Base-by-base conservation (phyloP, 371 early-diverging fungal genomes). In the Mucor saturninus region DNA sequence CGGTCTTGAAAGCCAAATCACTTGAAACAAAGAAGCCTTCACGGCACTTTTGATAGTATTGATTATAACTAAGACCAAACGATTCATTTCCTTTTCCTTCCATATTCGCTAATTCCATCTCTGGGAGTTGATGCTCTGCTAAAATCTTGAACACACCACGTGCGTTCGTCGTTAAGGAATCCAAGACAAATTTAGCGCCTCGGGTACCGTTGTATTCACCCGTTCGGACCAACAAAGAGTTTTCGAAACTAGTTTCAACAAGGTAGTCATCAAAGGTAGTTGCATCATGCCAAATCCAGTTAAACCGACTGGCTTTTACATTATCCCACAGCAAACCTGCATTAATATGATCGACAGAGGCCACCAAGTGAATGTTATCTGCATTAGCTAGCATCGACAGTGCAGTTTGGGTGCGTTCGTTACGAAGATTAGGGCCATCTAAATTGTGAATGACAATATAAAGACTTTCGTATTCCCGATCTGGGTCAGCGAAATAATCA, bases 261-360 rank as follows among this genome's bases (percentile, higher is more conserved):
- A 81, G 59, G 50, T 97, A 96, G 3, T 86, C 79, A 58, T 86
- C 86, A 74, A 86, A 96, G 4, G 95, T 96, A 3, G 97, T 95
- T 37, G 87, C 79, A 64, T 97, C 95, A 70, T 96, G 96, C 91
- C 92, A 94, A 2, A 91, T 71, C 91, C 91, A 96, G 51, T 87
- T 87, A 69, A 92, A 95, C 21, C 83, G 78, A 13, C 84, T 74
- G 1, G 83, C 57, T 40, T 86, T 83, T 51, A 83, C 83, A 50
- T 86, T 80, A 72, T 97, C 96, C 96, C 95, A 97, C 28, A 96
- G 72, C 40, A 96, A 67, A 5, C 90, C 88, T 30, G 95, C 86
- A 63, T 95, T 90, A 66, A 96, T 92, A 70, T 97, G 93, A 76
- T 98, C 98, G 10, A 94, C 76, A 0, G 94, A 91, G 0, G 93